Conservation (phyloP, 2,329 filamentous ascomycete species). For the Alternaria sp. region DNA sequence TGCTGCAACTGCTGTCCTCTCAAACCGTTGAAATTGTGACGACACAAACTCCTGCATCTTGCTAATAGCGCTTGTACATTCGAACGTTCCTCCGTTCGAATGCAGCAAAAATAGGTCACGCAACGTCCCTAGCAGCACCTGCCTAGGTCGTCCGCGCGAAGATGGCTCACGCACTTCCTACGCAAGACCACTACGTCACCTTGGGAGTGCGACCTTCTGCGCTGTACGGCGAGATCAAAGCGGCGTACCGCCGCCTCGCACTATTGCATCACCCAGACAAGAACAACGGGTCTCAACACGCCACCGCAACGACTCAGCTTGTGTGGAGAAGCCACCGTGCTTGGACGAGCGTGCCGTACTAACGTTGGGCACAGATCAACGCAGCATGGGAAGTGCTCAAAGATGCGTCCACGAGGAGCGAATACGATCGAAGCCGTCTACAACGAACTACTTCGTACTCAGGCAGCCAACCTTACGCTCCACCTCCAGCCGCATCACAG, state of each 20-base stretch:
- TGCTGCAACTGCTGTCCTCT: background rate
- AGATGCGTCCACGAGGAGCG: background rate
- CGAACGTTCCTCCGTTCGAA: background rate
- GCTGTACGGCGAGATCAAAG: background rate
- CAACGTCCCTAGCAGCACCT: background rate
- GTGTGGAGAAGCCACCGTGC: background rate
- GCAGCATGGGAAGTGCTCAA: constrained; percentile 8
- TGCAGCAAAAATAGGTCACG: background rate
- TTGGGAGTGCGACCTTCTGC: background rate
- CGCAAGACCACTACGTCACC: constrained; percentile 2
- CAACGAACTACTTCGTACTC: background rate
- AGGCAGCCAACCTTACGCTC: background rate
- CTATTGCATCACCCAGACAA: constrained; percentile 7
- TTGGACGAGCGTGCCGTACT: background rate
- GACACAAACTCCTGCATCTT: background rate
- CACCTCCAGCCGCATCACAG: background rate
- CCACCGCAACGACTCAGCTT: background rate
- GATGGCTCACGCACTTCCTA: background rate
- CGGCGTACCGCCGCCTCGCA: constrained; percentile 5
- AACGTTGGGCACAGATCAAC: constrained; percentile 1
- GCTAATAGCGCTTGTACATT: background rate
- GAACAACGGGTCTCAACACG: background rate
- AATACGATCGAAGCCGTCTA: constrained; percentile 1
- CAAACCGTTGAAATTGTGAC: background rate
- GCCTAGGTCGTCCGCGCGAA: background rate